Evolutionary conservation across 208 protist genomes (phyloP), one percentile per base, ranked within the genome.

Genomic region (Blastocrithidia nonstop): DNA sequence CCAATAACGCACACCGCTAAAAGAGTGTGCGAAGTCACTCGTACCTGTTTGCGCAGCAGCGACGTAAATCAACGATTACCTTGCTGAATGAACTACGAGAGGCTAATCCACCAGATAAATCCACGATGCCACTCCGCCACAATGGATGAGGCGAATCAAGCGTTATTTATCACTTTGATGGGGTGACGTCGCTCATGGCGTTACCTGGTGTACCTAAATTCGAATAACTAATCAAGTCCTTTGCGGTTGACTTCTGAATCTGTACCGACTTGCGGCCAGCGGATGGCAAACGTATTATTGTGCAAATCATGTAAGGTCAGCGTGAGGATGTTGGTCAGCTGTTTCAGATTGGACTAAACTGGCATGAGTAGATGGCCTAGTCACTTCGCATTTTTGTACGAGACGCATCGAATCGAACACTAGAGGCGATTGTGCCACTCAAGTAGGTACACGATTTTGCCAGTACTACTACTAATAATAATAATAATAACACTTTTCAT

Each of bases 241-340:
- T 87, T 23, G 58, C 56, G 8, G 52, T 93, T 7, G 83, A 93
- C 62, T 88, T 93, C 36, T 93, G 83, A 79, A 67, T 93, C 23
- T 70, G 71, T 35, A 86, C 68, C 0, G 78, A 86, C 58, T 54
- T 66, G 28, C 54, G 52, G 23, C 54, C 62, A 6, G 20, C 39
- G 0, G 65, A 72, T 22, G 65, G 62, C 23, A 75, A 76, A 31
- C 63, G 70, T 17, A 66, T 82, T 4, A 28, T 93, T 5, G 8
- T 93, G 17, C 71, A 93, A 28, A 79, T 93, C n/a, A 69, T 80
- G 51, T 78, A 93, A 27, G 78, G 78, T 3, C 73, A 81, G 46
- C 65, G 71, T 6, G 67, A 72, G 11, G 78, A 87, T 26, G 8
- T 87, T 24, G 78, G 78, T 11, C 76, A 88, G 56, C 59, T 87